A percentile compares a stretch with the other conserved stretches of the same genome.
Conservation (phyloP, 2,329 filamentous ascomycete genomes). For the Aspergillus sp. region DNA sequence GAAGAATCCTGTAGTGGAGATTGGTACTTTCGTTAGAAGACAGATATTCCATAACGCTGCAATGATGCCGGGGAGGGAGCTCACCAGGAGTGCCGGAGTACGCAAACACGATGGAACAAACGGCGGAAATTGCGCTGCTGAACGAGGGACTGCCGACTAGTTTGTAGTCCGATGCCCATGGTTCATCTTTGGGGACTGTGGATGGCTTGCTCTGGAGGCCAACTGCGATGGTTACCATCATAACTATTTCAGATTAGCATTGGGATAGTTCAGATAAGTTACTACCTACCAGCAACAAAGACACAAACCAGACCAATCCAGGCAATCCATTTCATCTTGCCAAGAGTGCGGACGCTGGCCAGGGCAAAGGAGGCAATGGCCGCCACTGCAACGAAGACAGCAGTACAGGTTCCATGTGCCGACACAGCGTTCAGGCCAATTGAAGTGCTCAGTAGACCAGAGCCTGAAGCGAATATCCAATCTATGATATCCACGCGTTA, state of each 20-base stretch:
- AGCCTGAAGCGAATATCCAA: conserved; percentile 42
- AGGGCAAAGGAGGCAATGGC: conserved; percentile 20
- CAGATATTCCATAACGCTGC: no score
- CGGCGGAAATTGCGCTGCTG: conserved; percentile 26
- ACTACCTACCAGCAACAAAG: conserved; percentile 10
- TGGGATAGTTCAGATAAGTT: fast-evolving
- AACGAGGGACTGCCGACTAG: conserved; percentile 25
- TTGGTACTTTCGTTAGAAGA: no score
- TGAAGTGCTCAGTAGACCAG: conserved; percentile 41
- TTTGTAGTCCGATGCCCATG: conserved; percentile 29
- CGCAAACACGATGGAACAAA: conserved; percentile 29
- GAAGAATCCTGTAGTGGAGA: not conserved
- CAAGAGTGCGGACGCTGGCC: conserved; percentile 34
- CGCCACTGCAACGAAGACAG: conserved; percentile 21
- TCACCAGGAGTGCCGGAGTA: conserved; percentile 32
- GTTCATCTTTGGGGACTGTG: conserved; percentile 27
- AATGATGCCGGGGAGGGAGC: conserved; percentile 14
- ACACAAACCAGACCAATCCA: conserved; percentile 29
- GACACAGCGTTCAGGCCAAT: conserved; percentile 43
- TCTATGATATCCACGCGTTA: conserved; percentile 8
- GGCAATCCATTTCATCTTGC: conserved; percentile 31
- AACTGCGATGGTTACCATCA: conserved; percentile 25
- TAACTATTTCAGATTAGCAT: conserved; percentile 4
- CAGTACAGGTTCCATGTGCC: conserved; percentile 30
- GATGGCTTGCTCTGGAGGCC: conserved; percentile 35